Conservation (phyloP, 495 filamentous ascomycete species). For the Thermothielavioides terrestris region DNA sequence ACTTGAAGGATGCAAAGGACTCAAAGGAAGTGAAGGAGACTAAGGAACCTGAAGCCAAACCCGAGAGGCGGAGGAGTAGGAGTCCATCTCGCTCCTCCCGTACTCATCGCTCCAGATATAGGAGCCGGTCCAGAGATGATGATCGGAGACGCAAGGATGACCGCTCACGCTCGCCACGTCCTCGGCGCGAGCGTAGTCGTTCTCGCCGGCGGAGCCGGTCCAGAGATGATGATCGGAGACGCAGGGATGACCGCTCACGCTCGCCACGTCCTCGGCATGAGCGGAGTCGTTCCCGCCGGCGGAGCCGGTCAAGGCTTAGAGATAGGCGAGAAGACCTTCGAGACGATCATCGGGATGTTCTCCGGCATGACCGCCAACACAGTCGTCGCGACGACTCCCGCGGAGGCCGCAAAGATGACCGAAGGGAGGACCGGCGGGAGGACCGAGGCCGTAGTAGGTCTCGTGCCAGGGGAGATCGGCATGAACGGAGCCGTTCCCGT, state of each 20-base stretch:
- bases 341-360: conserved; percentile 30
- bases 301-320: conserved; percentile 4
- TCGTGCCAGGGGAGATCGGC: conserved; percentile 19
- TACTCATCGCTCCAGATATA: conserved; percentile 25
- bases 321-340: conserved; percentile 11
- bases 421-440: conserved; percentile 13
- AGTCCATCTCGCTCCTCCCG: conserved; percentile 25
- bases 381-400: conserved; percentile 19
- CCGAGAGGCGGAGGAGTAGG: conserved; percentile 28
- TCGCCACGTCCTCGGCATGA: conserved; percentile 19
- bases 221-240: conserved; percentile 2
- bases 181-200: conserved; percentile 19
- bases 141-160: conserved; percentile 19
- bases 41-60: conserved; percentile 19
- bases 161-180: conserved; percentile 18
- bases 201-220: conserved; percentile 13
- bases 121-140: conserved; percentile 17
- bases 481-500: conserved; percentile 26
- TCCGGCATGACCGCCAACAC: conserved; percentile 31
- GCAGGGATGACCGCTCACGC: conserved; percentile 15
- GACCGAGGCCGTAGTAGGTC: conserved; percentile 25
- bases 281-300: conserved; percentile 19
- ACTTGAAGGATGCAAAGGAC: conserved; percentile 20
- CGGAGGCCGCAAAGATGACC: conserved; percentile 11
- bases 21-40: conserved; percentile 6